Conservation (phyloP, 495 filamentous ascomycete species). For the Aspergillus mulundensis region DNA sequence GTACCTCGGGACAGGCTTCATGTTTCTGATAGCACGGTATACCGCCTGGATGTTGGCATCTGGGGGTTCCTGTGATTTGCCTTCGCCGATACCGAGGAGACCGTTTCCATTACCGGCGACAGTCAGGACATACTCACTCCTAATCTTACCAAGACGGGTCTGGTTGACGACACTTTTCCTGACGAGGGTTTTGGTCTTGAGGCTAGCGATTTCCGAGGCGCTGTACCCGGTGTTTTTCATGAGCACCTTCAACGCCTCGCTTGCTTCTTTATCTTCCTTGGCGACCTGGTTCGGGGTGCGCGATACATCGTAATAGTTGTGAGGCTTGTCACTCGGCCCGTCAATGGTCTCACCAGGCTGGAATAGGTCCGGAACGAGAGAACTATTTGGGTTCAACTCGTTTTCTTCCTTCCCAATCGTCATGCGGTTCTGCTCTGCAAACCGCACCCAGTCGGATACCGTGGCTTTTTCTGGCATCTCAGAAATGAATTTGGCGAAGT, state of each 20-base stretch:
- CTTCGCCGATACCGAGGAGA: conserved; percentile 81
- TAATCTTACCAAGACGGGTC: conserved; percentile 92
- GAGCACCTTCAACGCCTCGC: conserved; percentile 54
- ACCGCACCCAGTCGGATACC: conserved; percentile 42
- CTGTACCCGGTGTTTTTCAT: conserved; percentile 67
- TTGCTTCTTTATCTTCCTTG: conserved; percentile 35
- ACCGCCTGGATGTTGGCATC: conserved; percentile 64
- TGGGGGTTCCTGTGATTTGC: conserved; percentile 69
- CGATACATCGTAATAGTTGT: conserved; percentile 5
- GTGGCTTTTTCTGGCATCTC: conserved; percentile 46
- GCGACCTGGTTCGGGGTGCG: not conserved
- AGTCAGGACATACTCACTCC: conserved; percentile 61
- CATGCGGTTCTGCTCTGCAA: conserved; percentile 42
- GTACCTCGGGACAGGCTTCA: conserved; percentile 83
- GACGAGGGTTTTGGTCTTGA: conserved; percentile 65
- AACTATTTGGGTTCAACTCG: conserved; percentile 43
- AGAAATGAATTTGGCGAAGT: conserved; percentile 55
- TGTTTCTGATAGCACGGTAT: conserved; percentile 74
- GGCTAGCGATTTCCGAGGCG: conserved; percentile 47
- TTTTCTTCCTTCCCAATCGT: conserved; percentile 50
- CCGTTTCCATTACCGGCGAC: conserved; percentile 84
- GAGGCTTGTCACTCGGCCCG: not conserved
- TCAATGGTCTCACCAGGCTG: conserved; percentile 33
- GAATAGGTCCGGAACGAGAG: conserved; percentile 50
- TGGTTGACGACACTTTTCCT: conserved; percentile 76